Percentiles rank a stretch among this genome's conserved stretches.
Evolutionary conservation across 345 rosid species (phyloP).

Genomic region (Boechera stricta): DNA sequence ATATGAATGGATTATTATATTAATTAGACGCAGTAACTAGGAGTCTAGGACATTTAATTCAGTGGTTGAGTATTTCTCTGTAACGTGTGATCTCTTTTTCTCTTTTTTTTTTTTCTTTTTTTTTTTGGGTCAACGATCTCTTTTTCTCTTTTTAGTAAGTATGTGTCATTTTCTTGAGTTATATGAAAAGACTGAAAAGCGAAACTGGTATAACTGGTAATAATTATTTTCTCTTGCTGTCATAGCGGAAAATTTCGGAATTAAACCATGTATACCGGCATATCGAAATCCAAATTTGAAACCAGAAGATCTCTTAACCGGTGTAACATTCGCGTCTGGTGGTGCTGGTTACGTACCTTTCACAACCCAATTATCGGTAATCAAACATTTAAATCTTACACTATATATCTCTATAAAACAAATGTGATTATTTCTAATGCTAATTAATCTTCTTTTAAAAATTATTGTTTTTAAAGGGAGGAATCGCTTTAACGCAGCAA

Average conservation of each 20-base stretch:
- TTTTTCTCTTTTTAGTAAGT: background rate
- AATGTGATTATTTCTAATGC: background rate
- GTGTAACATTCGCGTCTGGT: constrained; percentile 74
- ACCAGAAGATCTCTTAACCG: constrained; percentile 62
- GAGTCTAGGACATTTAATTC: constrained; percentile 13
- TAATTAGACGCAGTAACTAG: background rate
- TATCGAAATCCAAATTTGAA: constrained; percentile 55
- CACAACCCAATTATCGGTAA: constrained; percentile 50
- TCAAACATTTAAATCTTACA: background rate
- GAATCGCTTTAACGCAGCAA: constrained; percentile 51
- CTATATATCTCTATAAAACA: background rate
- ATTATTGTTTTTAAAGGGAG: constrained; percentile 45
- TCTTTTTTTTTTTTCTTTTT: background rate
- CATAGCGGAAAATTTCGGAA: constrained; percentile 55
- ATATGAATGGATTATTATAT: background rate
- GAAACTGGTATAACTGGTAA: background rate
- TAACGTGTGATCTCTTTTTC: background rate
- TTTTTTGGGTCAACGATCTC: background rate
- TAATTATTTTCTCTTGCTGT: background rate
- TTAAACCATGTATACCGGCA: constrained; percentile 59
- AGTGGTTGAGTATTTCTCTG: constrained; percentile 14
- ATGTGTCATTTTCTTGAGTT: constrained; percentile 11
- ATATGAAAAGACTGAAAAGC: background rate
- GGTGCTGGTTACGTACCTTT: constrained; percentile 64
- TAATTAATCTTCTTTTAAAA: background rate